A percentile compares a stretch with the other conserved stretches of the same genome.
Conservation (phyloP, 2,329 filamentous ascomycete species). For the Beauveria asiatica region DNA sequence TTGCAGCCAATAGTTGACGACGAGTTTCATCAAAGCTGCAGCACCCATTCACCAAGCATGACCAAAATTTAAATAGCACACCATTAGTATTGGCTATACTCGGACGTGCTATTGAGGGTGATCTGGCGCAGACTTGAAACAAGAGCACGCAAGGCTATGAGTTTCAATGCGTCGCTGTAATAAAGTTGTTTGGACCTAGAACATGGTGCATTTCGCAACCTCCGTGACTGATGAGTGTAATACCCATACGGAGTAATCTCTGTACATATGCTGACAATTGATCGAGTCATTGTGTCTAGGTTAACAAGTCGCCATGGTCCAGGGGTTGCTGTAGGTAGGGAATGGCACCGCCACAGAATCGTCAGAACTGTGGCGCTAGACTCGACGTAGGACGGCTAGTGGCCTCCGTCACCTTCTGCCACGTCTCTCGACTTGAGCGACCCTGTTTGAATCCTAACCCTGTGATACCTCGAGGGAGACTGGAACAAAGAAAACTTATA, state of each 20-base stretch:
- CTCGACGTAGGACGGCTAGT: not conserved
- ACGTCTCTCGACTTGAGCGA: not conserved
- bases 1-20: no score
- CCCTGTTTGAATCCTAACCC: not conserved
- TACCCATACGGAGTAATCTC: not conserved
- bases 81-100: not conserved
- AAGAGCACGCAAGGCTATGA: not conserved
- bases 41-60: no score
- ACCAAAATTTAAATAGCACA: no score
- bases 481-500: not conserved
- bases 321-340: not conserved
- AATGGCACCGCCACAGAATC: not conserved
- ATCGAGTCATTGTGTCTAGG: not conserved
- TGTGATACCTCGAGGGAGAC: not conserved
- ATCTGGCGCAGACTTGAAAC: not conserved
- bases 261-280: not conserved
- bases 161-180: not conserved
- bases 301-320: not conserved
- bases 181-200: not conserved
- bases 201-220: not conserved
- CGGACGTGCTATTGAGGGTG: no score
- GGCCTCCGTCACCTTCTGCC: not conserved
- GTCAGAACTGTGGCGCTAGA: not conserved
- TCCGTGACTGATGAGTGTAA: not conserved
- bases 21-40: no score